Evolutionary conservation across 352 stramenopile genomes (phyloP), one percentile per base, ranked within the genome.

Genomic region (Peronospora destructor): DNA sequence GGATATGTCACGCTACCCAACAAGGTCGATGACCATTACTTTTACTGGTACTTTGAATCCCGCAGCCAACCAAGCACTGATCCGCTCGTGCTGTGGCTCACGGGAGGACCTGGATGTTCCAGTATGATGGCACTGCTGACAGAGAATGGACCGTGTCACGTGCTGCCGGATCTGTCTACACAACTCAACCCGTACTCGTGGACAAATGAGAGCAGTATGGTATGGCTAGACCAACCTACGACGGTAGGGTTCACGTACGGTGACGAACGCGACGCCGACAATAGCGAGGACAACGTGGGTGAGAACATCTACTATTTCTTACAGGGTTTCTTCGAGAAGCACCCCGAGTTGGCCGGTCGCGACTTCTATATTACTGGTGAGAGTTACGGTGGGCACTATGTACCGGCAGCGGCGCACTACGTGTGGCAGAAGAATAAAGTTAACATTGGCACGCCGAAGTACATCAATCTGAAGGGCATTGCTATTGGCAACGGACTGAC

Each of bases 41-140:
- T 85, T 51, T 87, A 84, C 41, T 87, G 76, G 76, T 84, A 76
- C 59, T 82, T 80, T 48, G 71, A 83, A 55, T 85, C 76, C 0
- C 64, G 71, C 13, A 61, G 53, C 12, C 52, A 71, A 17, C 70
- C 71, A 11, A 45, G 21, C 10, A 81, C 43, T 1, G 76, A 84
- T 50, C 76, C 76, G 12, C 59, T 85, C 1, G 58, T 87, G 21
- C 53, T 87, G 1, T 87, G 76, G 73, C 66, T 87, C 43, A 83
- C 71, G 23, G 76, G 73, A 33, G 76, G 73, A 17, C 71, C 71
- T 7, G 76, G 68, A 16, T 84, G 68, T 43, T 85, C 71, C 29
- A 84, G 73, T 44, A 67, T 85, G 58, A 70, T 81, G 41, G 73
- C 73, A 16, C 45, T 87, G 26, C 53, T 89, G 29, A 65, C 61